Evolutionary conservation across 371 early-diverging fungal species (phyloP), one percentile per base, ranked within the genome.

Genomic region (Saksenaea vasiformis): DNA sequence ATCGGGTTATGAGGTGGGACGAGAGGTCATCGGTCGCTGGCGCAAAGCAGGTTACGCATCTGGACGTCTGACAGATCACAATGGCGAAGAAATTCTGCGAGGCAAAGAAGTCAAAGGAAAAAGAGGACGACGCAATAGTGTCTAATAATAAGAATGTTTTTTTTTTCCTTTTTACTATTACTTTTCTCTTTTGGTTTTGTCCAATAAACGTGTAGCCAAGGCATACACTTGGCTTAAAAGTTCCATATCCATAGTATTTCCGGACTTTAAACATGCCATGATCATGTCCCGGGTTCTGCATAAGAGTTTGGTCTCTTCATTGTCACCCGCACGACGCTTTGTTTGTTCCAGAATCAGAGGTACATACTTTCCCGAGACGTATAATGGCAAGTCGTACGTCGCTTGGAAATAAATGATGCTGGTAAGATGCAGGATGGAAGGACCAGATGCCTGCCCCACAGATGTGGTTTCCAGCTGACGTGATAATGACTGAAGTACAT

Each of bases 1-100:
- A 37, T 88, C 85, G 22, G 99, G 99, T 0, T 98, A 98, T 68
- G 86, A 91, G 64, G 93, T 93, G 57, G 98, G 94, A 2, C 87
- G 87, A 67, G 87, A 91, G 60, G 87, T 92, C 28, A 85, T 98
- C 1, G 70, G 74, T 39, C 82, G 87, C 64, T 99, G 99, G 99
- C 86, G 88, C 66, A 85, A 86, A 58, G 88, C 87, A 14, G 95
- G 97, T 1, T 79, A 74, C 69, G 77, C 76, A 1, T 69, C 78
- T 37, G 83, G 83, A 1, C 69, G 78, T 53, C 61, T 79, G 14
- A 60, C 67, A 1, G 65, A 76, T 27, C 58, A 53, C 2, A 70
- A 70, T 31, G 70, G 60, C 11, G 69, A 71, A n/a, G 62, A 56
- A 9, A 35, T 54, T 9, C 62, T 56, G 10, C 62, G 58, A n/a